Base-by-base conservation (phyloP, 352 stramenopile genomes). In the Pythium folliculosum region DNA sequence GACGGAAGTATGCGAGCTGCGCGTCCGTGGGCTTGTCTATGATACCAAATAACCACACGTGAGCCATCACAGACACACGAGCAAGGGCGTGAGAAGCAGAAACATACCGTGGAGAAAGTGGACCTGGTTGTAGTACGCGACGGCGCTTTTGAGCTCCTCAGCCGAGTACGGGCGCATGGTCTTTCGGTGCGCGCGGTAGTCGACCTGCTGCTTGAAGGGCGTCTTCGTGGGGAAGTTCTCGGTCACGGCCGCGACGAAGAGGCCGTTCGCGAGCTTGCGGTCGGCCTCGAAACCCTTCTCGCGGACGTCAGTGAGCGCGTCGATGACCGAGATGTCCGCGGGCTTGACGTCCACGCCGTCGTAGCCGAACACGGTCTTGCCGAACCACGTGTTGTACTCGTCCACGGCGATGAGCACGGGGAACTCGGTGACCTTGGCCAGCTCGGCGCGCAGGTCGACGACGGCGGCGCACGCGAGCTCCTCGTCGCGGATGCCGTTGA, bases 301-400 rank as follows among this genome's bases (percentile, higher is more conserved):
- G 47, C 80, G 77, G 57, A 96, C 73, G 56, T 94, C 84, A 56
- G 80, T 84, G 52, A 96, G 73, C 37, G 88, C 78, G 21, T 90
- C 81, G 25, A 96, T 84, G 51, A 95, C 79, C 63, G 88, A 89
- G 69, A 96, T 94, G 60, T 96, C 88, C 52, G 75, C 69, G 22
- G 88, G 82, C 48, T 66, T 65, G 47, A 96, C 84, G 54, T 90
- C 76, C 64, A 88, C 72, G 64, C 84, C 85, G 63, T 96, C 88
- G 74, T 93, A 96, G 50, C 85, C 86, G 56, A 96, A 95, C 21
- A 95, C 82, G 0, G 88, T 95, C 72, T 90, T 84, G 61, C 88
- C 76, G 62, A 94, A 94, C 83, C 84, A 93, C 67, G 73, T 84
- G 76, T 94, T 96, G 84, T 94, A 96, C 72, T 96, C 87, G 72